These are phyloP conservation scores for Saitoella complicata DNA, from an alignment of 805 yeast species.

Conservation along the genomic window DNA sequence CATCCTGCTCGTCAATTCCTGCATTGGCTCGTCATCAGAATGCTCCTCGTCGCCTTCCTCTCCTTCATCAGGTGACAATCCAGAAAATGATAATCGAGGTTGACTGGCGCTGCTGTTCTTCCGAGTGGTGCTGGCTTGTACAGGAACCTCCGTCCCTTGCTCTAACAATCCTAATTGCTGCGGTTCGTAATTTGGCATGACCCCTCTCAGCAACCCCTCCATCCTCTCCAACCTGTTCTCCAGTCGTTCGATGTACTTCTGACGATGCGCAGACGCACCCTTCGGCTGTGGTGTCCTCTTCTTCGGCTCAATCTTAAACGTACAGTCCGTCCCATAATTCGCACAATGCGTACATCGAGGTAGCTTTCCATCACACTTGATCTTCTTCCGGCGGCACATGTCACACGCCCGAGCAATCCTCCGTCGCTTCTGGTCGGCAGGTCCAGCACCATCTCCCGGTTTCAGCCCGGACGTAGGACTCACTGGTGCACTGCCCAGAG, in stretches of 20 bases:
- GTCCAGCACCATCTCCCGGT: not conserved
- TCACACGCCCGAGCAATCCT: slow-evolving; percentile 33
- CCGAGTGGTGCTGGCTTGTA: not conserved
- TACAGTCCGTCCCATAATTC: slow-evolving; percentile 14
- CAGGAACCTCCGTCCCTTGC: not conserved
- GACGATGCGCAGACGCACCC: slow-evolving; percentile 5
- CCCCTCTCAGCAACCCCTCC: slow-evolving; percentile 13
- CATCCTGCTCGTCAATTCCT: not conserved
- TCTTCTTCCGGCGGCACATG: slow-evolving; percentile 29
- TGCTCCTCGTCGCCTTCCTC: not conserved
- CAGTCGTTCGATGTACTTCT: slow-evolving; percentile 15
- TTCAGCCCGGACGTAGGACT: too few relatives aligned
- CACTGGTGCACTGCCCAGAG: too few relatives aligned
- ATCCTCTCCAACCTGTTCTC: slow-evolving; percentile 14
- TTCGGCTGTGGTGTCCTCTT: slow-evolving; percentile 15
- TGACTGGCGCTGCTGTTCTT: not conserved
- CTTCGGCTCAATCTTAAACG: slow-evolving; percentile 14
- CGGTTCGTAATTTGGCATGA: slow-evolving; percentile 8
- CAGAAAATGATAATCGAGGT: not conserved
- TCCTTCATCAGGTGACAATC: not conserved
- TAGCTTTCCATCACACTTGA: slow-evolving; percentile 24
- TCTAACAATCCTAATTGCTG: not conserved
- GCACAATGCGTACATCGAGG: slow-evolving; percentile 19
- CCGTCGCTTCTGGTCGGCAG: slow-evolving; percentile 16
- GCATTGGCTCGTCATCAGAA: not conserved